Conservation (phyloP, 2,329 filamentous ascomycete species). For the Didymella pomorum region DNA sequence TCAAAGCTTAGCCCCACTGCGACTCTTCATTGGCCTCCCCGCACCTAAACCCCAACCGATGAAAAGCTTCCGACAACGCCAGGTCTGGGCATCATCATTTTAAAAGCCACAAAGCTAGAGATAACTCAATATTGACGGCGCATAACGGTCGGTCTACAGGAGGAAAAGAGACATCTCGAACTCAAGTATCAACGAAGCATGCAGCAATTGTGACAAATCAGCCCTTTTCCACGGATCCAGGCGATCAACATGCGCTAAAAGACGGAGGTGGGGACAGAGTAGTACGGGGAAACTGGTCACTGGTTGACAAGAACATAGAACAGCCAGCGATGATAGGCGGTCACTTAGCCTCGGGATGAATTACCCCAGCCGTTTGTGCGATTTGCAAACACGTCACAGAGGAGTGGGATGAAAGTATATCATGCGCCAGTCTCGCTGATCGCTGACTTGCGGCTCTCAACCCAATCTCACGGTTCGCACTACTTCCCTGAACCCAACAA, state of each 20-base stretch:
- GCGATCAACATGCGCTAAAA: conserved; percentile 27
- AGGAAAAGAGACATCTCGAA: background rate
- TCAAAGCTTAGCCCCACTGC: conserved; percentile 27
- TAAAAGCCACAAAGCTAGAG: background rate
- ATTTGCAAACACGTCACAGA: conserved; percentile 12
- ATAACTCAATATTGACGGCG: background rate
- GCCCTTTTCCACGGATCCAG: conserved; percentile 5
- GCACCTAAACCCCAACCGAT: background rate
- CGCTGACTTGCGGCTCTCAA: conserved; percentile 17
- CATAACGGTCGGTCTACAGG: background rate
- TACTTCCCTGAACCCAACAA: background rate
- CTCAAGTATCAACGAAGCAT: background rate
- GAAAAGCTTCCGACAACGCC: conserved; percentile 14
- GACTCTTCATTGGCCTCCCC: conserved; percentile 22
- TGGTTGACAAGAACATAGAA: conserved; percentile 4
- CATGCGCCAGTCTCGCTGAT: conserved; percentile 11
- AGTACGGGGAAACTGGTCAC: conserved; percentile 9
- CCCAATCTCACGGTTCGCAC: conserved; percentile 4
- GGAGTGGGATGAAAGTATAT: conserved; percentile 8
- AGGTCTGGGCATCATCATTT: conserved; percentile 14
- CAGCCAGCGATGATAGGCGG: conserved; percentile 18
- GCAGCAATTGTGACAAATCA: background rate
- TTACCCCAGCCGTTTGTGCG: conserved; percentile 14
- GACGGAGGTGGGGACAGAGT: conserved; percentile 22
- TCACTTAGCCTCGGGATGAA: conserved; percentile 25